phyloP scores from a whole-genome alignment of 257 asterid genomes.

The Coffea canephora region DNA sequence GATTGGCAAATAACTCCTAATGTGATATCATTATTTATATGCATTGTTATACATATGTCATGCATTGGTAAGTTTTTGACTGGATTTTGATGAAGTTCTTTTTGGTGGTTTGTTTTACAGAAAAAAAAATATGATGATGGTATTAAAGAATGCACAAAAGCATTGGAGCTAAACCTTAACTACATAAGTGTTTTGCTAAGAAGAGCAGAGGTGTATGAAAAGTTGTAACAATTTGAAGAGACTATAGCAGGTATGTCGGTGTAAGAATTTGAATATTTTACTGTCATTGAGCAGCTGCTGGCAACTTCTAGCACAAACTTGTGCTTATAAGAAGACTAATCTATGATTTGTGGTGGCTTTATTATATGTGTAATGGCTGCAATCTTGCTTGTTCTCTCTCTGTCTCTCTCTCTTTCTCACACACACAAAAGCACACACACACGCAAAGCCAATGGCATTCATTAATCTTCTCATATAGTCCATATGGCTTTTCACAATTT shows the following conservation, averaged over 20 bases:
- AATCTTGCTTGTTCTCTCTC: not conserved
- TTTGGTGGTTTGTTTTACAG: constrained; percentile 6
- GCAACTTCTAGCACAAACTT: not conserved
- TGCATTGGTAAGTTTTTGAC: too few relatives aligned
- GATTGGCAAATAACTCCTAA: too few relatives aligned
- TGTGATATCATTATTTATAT: too few relatives aligned
- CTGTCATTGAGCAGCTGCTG: too few relatives aligned
- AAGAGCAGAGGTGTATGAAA: constrained; percentile 92
- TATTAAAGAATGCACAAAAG: constrained; percentile 83
- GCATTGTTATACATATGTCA: too few relatives aligned
- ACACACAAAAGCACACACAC: too few relatives aligned
- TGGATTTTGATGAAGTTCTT: too few relatives aligned
- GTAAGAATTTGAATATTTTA: not conserved
- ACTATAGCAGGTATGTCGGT: constrained; percentile 64
- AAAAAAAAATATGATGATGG: constrained; percentile 76
- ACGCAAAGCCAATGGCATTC: not conserved
- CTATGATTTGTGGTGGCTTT: not conserved
- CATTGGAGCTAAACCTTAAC: constrained; percentile 73
- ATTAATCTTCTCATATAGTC: not conserved
- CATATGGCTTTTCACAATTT: constrained; percentile 5
- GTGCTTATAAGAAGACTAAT: not conserved
- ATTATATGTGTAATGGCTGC: not conserved
- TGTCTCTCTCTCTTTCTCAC: not conserved
- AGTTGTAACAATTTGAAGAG: constrained; percentile 83
- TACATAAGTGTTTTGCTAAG: constrained; percentile 73